phyloP scores from a whole-genome alignment of 768 basidiomycete genomes.

The Mycena galopus region DNA sequence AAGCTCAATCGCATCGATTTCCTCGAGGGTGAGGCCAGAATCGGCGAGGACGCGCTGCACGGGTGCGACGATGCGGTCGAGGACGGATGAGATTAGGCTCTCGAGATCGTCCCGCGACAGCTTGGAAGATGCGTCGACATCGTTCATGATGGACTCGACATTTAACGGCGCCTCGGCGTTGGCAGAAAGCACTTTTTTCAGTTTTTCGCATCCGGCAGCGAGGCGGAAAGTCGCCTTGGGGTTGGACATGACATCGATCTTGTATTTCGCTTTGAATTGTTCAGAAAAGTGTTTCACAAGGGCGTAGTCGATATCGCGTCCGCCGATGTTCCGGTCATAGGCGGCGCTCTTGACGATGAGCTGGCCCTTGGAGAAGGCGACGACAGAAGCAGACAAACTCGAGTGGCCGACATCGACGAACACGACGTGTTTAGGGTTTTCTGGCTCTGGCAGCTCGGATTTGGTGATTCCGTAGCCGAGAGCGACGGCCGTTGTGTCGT shows the following conservation, averaged over 20 bases:
- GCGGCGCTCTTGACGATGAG: constrained; percentile 89
- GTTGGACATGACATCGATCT: constrained; percentile 92
- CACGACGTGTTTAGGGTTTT: constrained; percentile 86
- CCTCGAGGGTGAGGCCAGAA: constrained; percentile 83
- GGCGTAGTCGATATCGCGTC: constrained; percentile 95
- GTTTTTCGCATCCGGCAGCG: constrained; percentile 86
- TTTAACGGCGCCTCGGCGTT: constrained; percentile 90
- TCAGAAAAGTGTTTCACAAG: constrained; percentile 90
- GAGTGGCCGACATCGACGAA: constrained; percentile 98
- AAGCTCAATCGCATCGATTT: constrained; percentile 93
- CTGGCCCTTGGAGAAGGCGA: constrained; percentile 95
- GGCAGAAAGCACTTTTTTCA: constrained; percentile 97
- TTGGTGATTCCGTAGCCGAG: constrained; percentile 99
- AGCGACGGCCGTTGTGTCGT: constrained; percentile 95
- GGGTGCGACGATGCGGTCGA: constrained; percentile 82
- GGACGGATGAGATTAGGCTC: constrained; percentile 77
- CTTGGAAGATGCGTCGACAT: constrained; percentile 91
- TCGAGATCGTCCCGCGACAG: constrained; percentile 89
- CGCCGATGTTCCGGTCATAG: constrained; percentile 94
- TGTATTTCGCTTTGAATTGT: constrained; percentile 98
- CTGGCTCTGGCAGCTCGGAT: constrained; percentile 90
- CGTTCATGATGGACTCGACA: constrained; percentile 97
- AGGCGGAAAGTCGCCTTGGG: constrained; percentile 97
- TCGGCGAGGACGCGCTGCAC: constrained; percentile 84
- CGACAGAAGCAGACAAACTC: constrained; percentile 86